Conservation (phyloP, 768 basidiomycete species). For the Agaricus subrufescens region DNA sequence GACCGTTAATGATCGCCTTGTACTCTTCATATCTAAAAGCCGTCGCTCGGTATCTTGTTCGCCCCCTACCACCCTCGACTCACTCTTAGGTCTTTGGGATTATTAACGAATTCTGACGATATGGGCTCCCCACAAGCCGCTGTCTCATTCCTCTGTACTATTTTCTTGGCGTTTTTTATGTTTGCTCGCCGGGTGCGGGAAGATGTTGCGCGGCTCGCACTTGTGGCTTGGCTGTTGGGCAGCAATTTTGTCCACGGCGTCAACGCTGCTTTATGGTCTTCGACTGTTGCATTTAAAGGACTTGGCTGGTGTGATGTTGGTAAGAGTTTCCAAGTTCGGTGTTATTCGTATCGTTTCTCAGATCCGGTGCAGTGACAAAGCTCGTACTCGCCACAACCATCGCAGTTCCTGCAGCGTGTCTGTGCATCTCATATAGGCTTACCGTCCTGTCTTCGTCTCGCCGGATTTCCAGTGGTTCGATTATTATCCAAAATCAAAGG, state of each 20-base stretch:
- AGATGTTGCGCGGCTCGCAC: constrained; percentile 42
- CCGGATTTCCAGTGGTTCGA: constrained; percentile 24
- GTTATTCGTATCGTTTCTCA: not conserved
- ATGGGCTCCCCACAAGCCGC: constrained; percentile 34
- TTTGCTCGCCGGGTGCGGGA: constrained; percentile 40
- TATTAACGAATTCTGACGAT: not conserved
- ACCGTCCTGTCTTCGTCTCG: constrained; percentile 48
- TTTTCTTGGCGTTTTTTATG: constrained; percentile 33
- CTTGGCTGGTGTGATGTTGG: constrained; percentile 79
- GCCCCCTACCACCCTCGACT: not conserved
- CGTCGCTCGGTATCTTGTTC: not conserved
- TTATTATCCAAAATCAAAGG: constrained; percentile 32
- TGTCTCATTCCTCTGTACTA: constrained; percentile 41
- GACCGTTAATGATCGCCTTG: constrained; percentile 2
- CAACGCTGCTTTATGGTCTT: constrained; percentile 59
- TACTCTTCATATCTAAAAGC: not conserved
- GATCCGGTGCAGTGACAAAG: constrained; percentile 43
- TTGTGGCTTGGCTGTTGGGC: constrained; percentile 47
- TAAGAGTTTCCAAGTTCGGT: constrained; percentile 18
- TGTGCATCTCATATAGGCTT: constrained; percentile 53
- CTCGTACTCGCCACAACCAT: constrained; percentile 46
- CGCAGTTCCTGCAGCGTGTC: constrained; percentile 54
- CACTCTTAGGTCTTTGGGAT: not conserved
- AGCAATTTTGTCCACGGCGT: constrained; percentile 48
- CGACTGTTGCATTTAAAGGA: constrained; percentile 36